phyloP scores from a whole-genome alignment of 306 rosid genomes.

The Begonia masoniana region DNA sequence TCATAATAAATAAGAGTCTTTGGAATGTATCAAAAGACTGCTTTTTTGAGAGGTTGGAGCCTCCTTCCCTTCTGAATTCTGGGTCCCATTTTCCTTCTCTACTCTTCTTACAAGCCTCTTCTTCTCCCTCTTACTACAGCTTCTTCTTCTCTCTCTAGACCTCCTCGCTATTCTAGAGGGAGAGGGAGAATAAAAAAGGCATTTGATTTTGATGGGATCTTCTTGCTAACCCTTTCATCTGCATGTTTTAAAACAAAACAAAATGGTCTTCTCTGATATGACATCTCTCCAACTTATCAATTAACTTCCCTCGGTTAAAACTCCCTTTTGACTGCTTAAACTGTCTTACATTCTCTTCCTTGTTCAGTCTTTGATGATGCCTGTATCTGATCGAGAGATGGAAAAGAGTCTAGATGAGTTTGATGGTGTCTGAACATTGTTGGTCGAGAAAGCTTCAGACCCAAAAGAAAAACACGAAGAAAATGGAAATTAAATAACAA shows the following conservation, averaged over 20 bases:
- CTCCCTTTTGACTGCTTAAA: no score
- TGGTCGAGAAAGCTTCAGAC: not conserved
- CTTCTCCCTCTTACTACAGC: constrained; percentile 2
- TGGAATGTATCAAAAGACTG: constrained; percentile 1
- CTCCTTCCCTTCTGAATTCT: constrained; percentile 4
- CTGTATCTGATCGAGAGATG: no score
- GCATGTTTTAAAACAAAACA: constrained; percentile 15
- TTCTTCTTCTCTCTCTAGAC: not conserved
- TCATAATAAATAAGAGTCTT: constrained; percentile 6
- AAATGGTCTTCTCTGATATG: constrained; percentile 12
- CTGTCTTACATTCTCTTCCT: no score
- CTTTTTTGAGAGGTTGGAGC: no score
- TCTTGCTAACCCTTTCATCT: constrained; percentile 44
- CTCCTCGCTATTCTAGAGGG: not conserved
- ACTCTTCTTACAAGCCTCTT: not conserved
- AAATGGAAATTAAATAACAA: no score
- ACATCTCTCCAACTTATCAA: constrained; percentile 1
- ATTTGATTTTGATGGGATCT: constrained; percentile 43
- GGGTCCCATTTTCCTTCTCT: constrained; percentile 2
- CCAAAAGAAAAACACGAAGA: not conserved
- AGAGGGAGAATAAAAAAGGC: constrained; percentile 27
- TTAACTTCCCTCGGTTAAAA: no score
- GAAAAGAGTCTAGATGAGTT: no score
- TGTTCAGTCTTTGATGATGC: no score
- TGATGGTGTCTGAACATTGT: not conserved